These are phyloP conservation scores for Pestalotiopsis sp. DNA, from an alignment of 2,329 filamentous ascomycete species.

Conservation along the genomic window DNA sequence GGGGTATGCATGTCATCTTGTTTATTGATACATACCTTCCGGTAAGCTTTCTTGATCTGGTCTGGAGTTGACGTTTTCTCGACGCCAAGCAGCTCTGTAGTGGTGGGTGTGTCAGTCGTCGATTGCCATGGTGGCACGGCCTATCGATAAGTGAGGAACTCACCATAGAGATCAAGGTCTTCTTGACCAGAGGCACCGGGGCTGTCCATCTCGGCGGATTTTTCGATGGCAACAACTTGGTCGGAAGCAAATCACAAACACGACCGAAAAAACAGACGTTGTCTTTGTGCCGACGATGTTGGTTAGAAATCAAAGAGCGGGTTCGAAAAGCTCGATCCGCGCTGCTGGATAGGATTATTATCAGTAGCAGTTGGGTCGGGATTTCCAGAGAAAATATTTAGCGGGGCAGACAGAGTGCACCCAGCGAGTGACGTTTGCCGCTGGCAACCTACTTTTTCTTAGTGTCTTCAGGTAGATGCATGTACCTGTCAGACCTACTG, in stretches of 20 bases:
- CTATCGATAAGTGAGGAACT: slow-evolving; percentile 18
- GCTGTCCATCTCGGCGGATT: slow-evolving; percentile 27
- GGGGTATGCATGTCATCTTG: background rate
- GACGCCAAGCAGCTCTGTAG: slow-evolving; percentile 77
- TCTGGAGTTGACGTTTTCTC: slow-evolving; percentile 71
- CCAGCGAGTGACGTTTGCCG: background rate
- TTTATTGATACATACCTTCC: slow-evolving; percentile 67
- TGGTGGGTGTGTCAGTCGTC: slow-evolving; percentile 11
- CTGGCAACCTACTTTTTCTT: background rate
- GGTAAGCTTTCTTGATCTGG: slow-evolving; percentile 94
- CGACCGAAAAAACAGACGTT: background rate
- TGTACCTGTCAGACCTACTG: background rate
- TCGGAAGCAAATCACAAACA: background rate
- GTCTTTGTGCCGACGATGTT: background rate
- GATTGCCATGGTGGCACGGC: background rate
- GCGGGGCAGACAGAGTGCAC: slow-evolving; percentile 23
- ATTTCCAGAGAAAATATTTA: slow-evolving; percentile 27
- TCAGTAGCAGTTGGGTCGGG: slow-evolving; percentile 22
- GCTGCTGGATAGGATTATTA: slow-evolving; percentile 10
- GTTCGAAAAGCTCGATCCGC: slow-evolving; percentile 1
- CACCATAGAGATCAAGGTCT: slow-evolving; percentile 62
- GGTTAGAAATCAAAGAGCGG: background rate
- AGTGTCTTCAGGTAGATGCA: background rate
- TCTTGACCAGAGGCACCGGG: slow-evolving; percentile 34
- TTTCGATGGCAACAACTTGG: background rate